Evolutionary conservation across 1,139 yeast species (phyloP).

Genomic region (Pichia sp.): DNA sequence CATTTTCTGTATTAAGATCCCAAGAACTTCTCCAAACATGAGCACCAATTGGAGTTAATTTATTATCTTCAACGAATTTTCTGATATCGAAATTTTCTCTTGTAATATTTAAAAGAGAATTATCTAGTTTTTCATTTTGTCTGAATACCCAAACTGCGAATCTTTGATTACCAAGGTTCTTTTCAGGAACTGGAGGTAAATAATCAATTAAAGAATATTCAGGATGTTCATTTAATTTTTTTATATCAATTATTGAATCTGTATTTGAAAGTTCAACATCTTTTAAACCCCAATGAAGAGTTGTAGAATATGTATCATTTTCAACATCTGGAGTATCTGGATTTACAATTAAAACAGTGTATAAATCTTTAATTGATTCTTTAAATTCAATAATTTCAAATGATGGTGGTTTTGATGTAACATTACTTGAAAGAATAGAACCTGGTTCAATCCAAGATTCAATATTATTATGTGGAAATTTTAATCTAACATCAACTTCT

Average conservation of each 20-base stretch:
- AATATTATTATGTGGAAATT: conserved; percentile 63
- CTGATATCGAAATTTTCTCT: conserved; percentile 66
- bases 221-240: conserved; percentile 37
- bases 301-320: conserved; percentile 63
- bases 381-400: conserved; percentile 73
- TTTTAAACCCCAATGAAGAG: conserved; percentile 71
- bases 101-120: conserved; percentile 23
- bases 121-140: conserved; percentile 37
- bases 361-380: conserved; percentile 43
- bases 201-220: conserved; percentile 51
- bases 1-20: conserved; percentile 66
- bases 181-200: conserved; percentile 83
- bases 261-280: conserved; percentile 59
- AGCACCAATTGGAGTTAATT: conserved; percentile 76
- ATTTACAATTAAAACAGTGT: conserved; percentile 76
- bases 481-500: conserved; percentile 63
- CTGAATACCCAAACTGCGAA: conserved; percentile 88
- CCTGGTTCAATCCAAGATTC: conserved; percentile 80
- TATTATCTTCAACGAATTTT: conserved; percentile 47
- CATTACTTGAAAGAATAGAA: conserved; percentile 60
- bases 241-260: conserved; percentile 53
- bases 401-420: conserved; percentile 68
- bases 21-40: conserved; percentile 85
- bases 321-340: conserved; percentile 85
- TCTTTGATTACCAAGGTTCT: conserved; percentile 77